Evolutionary conservation across 352 stramenopile genomes (phyloP), one percentile per base, ranked within the genome.

Genomic region (Pythium insidiosum): DNA sequence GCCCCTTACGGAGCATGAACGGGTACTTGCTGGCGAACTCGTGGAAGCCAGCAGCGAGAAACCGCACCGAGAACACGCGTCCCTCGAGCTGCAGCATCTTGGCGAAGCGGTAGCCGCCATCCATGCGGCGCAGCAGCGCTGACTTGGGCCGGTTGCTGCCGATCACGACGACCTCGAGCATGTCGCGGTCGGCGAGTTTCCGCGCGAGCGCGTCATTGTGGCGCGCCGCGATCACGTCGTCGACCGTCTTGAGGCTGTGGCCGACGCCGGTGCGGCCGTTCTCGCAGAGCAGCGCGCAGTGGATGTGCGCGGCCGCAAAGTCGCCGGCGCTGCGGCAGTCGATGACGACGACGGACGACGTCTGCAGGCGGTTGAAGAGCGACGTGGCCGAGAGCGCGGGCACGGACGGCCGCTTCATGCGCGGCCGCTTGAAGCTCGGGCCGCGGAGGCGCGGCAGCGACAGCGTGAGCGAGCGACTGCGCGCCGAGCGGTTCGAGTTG

Each of bases 301-400:
- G 66, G 11, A 88, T 43, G 46, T 83, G 68, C 4, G 56, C 45
- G 2, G 30, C 33, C 4, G 52, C 48, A 43, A 77, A 88, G 22
- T 83, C 70, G 15, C 54, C 47, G 20, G 45, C 52, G 35, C 67
- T 68, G 33, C 76, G 76, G 47, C 76, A 88, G 53, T 88, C 76
- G 24, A 88, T 40, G 35, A 88, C 50, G 36, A 85, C 70, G 20
- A 84, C 61, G 20, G 70, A 68, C 12, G 65, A 61, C 15, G 73
- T 88, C 68, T 88, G 76, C 24, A 88, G 52, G 4, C 63, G 56
- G 35, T 88, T 88, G 55, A 73, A 88, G n/a, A 88, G 68, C 51
- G 76, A 68, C 49, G 61, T 78, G 43, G 59, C 55, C 6, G 76
- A 84, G 43, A 88, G 66, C 26, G 71, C 56, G 13, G 73, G 76